Base-by-base conservation (phyloP, 2,329 filamentous ascomycete genomes). In the Penicillium olsonii region DNA sequence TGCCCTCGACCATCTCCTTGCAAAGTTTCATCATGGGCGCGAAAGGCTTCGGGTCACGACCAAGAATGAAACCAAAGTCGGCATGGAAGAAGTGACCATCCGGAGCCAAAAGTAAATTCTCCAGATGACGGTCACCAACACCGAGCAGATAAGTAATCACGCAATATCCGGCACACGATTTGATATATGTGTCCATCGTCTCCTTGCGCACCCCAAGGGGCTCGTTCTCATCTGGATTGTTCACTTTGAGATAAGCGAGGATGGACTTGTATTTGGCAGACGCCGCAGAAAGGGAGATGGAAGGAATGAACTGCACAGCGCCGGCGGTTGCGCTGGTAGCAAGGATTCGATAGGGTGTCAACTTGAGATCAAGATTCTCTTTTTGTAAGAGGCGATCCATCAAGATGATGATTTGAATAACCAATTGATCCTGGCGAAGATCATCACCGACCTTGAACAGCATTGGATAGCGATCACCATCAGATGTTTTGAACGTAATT, bases 361-460 rank as follows among this genome's bases (percentile, higher is more conserved):
- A 80, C 66, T 95, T 96, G 37, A 99, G 80, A 66, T 99, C 94
- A 9, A 99, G 78, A 54, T 99, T 97, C 67, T 99, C 94, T 66
- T 97, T 96, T 52, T 90, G 89, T 4, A 99, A 80, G 1, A 99
- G 83, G 50, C 92, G 89, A 64, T 99, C 94, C 94, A 99, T 99
- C 14, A 99, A 81, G 0, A 90, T 95, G 68, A 99, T 96, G 65
- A 97, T 97, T 65, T 90, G 94, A 46, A 99, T 95, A 29, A 99
- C 92, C 2, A 99, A 83, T 67, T 99, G 94, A 66, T 99, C 94
- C 71, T 99, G 94, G 12, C 94, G 88, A 43, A 99, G 78, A 67
- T 99, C 94, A 67, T 99, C 94, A 29, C 94, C 94, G 1, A 91
- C 91, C 71, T 99, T 99, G 82, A 99, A 99, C 45, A 97, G 87